Evolutionary conservation across 148 eudicot genomes (phyloP), one percentile per base, ranked within the genome.

Genomic region (Chenopodium suecicum): DNA sequence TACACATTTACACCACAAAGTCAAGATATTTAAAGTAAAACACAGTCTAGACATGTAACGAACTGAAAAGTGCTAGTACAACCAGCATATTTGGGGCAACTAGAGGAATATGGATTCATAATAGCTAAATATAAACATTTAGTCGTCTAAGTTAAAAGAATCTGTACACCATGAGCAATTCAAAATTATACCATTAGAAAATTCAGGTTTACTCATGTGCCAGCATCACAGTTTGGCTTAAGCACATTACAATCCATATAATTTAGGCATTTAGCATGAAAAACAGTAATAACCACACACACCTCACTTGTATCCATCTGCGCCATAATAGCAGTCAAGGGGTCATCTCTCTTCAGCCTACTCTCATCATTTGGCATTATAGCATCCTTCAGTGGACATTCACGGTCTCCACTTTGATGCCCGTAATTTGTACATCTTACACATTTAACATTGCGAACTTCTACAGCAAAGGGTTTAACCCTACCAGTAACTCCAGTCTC

Each of bases 341-440:
- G 99, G 77, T 97, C 99, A 84, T 97, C 95, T 85, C 98, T 88
- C 85, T 97, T 94, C 76, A 94, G 84, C 78, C 99, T 91, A 87
- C 82, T 97, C 88, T 97, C 98, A 77, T 97, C 99, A 89, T 87
- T 94, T 71, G 98, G 99, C 99, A 94, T 97, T 84, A 97, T 92
- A 34, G 85, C 89, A 86, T 97, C 99, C 84, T 91, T 97, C 86
- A 97, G 70, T 31, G 99, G 97, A 80, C 99, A 97, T 75, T 97
- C 99, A 74, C 99, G 92, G 85, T 97, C 99, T 83, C 99, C 99
- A 86, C 97, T 97, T 84, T 97, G 99, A 83, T 97, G 99, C 69
- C 99, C 99, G 80, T 77, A 91, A 41, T 16, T 90, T 48, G 98
- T 98, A 75, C 99, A 97, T 86, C 99, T 92, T 50, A 92, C 87